phyloP scores from a whole-genome alignment of 495 filamentous ascomycete genomes.

The Aspergillus steynii region DNA sequence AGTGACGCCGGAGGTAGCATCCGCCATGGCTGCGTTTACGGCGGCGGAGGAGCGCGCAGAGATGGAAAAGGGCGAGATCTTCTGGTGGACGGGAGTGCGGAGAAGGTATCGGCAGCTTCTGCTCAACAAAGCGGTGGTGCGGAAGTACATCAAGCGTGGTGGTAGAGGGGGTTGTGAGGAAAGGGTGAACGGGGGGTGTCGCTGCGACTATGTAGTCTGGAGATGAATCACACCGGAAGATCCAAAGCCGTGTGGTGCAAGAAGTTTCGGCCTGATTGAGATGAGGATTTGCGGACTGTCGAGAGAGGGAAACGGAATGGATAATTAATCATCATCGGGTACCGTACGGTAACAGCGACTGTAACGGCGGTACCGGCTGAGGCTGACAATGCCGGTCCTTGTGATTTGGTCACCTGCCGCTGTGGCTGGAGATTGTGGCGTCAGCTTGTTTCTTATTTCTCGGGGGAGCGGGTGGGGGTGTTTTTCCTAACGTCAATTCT shows the following conservation, averaged over 20 bases:
- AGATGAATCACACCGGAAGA: not conserved
- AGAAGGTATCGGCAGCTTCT: conserved; percentile 48
- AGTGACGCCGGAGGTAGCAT: conserved; percentile 65
- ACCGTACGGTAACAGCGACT: not conserved
- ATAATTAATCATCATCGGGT: conserved; percentile 6
- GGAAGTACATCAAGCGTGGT: conserved; percentile 45
- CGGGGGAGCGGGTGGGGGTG: not conserved
- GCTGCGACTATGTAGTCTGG: not conserved
- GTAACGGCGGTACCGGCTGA: not conserved
- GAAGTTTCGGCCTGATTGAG: too few species aligned
- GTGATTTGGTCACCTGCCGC: conserved; percentile 1
- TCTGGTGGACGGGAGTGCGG: conserved; percentile 28
- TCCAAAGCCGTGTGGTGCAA: not conserved
- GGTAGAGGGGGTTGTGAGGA: not conserved
- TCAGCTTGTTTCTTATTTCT: not conserved
- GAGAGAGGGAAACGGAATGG: conserved; percentile 3
- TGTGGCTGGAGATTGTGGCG: conserved; percentile 5
- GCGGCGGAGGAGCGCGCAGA: conserved; percentile 43
- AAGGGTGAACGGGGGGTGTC: not conserved
- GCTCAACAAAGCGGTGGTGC: conserved; percentile 40
- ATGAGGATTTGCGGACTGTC: not conserved
- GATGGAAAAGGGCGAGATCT: conserved; percentile 38
- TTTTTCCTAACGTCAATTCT: not conserved
- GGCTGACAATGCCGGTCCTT: not conserved
- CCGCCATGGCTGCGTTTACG: conserved; percentile 46